A percentile compares a stretch with the other conserved stretches of the same genome.
Evolutionary conservation across 2,329 filamentous ascomycete species (phyloP).

Genomic region (Apiospora saccharicola): DNA sequence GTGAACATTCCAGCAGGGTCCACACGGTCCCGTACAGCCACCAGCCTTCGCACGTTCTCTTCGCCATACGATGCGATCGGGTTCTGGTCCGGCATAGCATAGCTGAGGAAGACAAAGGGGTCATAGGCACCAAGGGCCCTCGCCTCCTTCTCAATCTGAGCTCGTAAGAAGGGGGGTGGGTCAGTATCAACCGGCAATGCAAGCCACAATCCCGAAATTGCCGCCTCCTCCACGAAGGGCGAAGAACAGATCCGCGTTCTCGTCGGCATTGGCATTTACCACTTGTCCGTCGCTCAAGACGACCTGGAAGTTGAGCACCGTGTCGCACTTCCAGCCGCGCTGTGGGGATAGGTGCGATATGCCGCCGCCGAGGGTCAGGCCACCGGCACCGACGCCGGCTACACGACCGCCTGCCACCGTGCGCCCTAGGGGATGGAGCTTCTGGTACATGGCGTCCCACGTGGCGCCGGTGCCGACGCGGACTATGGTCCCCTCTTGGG

Average conservation of each 20-base stretch:
- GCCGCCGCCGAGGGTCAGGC: constrained; percentile 31
- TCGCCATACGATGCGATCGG: constrained; percentile 32
- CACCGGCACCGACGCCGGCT: constrained; percentile 32
- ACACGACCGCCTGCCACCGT: neutral
- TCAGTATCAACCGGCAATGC: constrained; percentile 23
- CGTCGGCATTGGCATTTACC: constrained; percentile 28
- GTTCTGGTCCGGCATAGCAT: constrained; percentile 33
- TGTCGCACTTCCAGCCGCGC: constrained; percentile 47
- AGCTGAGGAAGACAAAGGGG: constrained; percentile 33
- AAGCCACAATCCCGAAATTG: constrained; percentile 32
- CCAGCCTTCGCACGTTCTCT: constrained; percentile 28
- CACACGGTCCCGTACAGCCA: constrained; percentile 23
- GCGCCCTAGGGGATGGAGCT: neutral
- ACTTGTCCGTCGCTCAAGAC: constrained; percentile 29
- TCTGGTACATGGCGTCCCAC: neutral
- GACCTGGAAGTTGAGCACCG: constrained; percentile 33
- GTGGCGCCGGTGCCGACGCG: constrained; percentile 12
- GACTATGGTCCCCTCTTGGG: constrained; percentile 44
- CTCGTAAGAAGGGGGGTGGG: neutral
- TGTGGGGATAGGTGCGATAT: constrained; percentile 29
- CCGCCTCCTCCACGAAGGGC: constrained; percentile 32
- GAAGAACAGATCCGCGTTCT: constrained; percentile 32
- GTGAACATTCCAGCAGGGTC: constrained; percentile 33
- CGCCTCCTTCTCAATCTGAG: constrained; percentile 25
- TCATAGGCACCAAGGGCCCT: constrained; percentile 29